Base-by-base conservation (phyloP, 208 protist species). In the Trypanosoma conorhini region DNA sequence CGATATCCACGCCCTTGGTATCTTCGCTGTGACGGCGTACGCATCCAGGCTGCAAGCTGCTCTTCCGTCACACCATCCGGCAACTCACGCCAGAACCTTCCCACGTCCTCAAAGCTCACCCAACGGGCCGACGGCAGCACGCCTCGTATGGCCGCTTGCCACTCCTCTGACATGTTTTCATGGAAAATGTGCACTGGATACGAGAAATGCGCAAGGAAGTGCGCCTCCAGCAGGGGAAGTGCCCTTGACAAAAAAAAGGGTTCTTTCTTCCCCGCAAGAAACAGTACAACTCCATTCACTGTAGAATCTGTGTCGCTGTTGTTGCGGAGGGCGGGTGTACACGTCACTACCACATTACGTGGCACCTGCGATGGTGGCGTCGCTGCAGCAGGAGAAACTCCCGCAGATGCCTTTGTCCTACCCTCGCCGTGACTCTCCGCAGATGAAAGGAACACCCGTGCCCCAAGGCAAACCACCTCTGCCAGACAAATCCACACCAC, bases 151-250 rank as follows among this genome's bases (percentile, higher is more conserved):
- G 54, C 46, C 24, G n/a, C 26, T 52, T 75, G 26, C 46, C 64
- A 44, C 26, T 72, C 64, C 5, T 33, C 28, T 12, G 70, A 33
- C 52, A 84, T 74, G 17, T 42, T 28, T 40, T 81, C 77, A 62
- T 84, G 74, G 30, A 89, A 76, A 28, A 89, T 72, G 69, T 87
- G 81, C 2, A 89, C 77, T 15, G 80, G 84, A 69, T 85, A 87
- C 3, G 77, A 35, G 65, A 76, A 72, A 26, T 62, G 64, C 15
- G 54, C 19, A 10, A 86, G 73, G 30, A 79, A 83, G 46, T 81
- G 72, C 24, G 19, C 30, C 19, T 83, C 71, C 24, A 89, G 62
- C 0, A 57, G 12, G 4, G 77, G 75, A 22, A 86, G 72, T 28
- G 69, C 40, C n/a, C 75, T 66, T 19, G 67, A 26, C 8, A 69